phyloP scores from a whole-genome alignment of 106 monocot genomes.

The Iris macrosiphon region DNA sequence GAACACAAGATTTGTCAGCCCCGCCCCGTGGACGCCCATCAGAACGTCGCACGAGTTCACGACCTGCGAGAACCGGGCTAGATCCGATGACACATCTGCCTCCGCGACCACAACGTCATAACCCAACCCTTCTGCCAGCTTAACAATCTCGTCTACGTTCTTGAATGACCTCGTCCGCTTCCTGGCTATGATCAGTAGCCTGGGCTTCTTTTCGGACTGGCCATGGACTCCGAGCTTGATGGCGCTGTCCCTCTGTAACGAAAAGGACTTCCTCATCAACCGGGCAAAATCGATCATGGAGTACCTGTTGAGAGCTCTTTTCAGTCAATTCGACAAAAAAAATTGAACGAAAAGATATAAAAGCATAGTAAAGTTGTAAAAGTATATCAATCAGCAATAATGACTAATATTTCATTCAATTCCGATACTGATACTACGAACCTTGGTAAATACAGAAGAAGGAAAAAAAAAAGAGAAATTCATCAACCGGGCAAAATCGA shows the following conservation, averaged over 20 bases:
- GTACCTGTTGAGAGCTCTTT: conserved; percentile 17
- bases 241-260: conserved; percentile 18
- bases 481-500: conserved; percentile 34
- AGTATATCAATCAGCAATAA: too few relatives aligned
- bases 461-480: too few relatives aligned
- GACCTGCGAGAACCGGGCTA: conserved; percentile 22
- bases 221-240: not conserved
- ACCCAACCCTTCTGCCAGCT: conserved; percentile 35
- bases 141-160: conserved; percentile 32
- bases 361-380: too few relatives aligned
- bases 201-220: conserved; percentile 24
- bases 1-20: conserved; percentile 67
- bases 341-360: too few relatives aligned
- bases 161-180: conserved; percentile 34
- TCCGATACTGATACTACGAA: too few relatives aligned
- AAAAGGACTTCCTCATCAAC: conserved; percentile 28
- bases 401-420: too few relatives aligned
- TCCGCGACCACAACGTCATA: conserved; percentile 47
- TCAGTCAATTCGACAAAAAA: too few relatives aligned
- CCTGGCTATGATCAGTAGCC: conserved; percentile 58
- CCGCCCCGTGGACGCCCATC: conserved; percentile 74
- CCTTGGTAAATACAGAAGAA: too few relatives aligned
- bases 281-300: conserved; percentile 49
- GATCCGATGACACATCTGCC: conserved; percentile 17
- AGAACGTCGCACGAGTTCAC: conserved; percentile 71